A percentile compares a stretch with the other conserved stretches of the same genome.
phyloP scores from a whole-genome alignment of 2,329 filamentous ascomycete species.

The Leptographium flavum region DNA sequence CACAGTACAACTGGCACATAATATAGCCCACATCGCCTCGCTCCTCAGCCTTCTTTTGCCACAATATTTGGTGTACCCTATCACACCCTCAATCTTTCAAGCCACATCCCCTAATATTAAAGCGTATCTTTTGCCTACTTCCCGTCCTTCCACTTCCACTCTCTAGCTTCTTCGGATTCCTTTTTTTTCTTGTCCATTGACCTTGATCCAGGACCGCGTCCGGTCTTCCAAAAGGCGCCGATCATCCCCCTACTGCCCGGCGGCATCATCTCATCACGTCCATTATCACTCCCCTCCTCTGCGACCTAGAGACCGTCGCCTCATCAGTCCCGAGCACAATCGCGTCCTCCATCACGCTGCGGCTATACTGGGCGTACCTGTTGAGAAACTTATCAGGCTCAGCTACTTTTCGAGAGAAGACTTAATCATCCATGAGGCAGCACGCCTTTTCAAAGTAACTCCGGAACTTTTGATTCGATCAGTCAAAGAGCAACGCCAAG shows the following conservation, averaged over 20 bases:
- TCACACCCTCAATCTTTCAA: background rate
- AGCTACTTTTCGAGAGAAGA: too few species aligned
- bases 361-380: constrained; percentile 10
- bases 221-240: constrained; percentile 27
- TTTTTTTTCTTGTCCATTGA: background rate
- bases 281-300: background rate
- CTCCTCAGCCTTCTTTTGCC: background rate
- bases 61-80: background rate
- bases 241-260: too few species aligned
- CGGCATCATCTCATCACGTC: too few species aligned
- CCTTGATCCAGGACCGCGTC: constrained; percentile 11
- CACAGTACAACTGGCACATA: background rate
- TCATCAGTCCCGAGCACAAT: constrained; percentile 12
- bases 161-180: background rate
- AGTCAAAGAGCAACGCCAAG: too few species aligned
- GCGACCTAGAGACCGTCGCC: background rate
- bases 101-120: background rate
- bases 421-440: constrained; percentile 20
- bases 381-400: constrained; percentile 10
- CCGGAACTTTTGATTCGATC: too few species aligned
- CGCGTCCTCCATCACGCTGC: constrained; percentile 15
- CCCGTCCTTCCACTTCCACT: background rate
- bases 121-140: background rate
- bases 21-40: background rate
- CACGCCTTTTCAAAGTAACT: constrained; percentile 18